phyloP scores from a whole-genome alignment of 306 rosid genomes.

The Spatholobus suberectus region DNA sequence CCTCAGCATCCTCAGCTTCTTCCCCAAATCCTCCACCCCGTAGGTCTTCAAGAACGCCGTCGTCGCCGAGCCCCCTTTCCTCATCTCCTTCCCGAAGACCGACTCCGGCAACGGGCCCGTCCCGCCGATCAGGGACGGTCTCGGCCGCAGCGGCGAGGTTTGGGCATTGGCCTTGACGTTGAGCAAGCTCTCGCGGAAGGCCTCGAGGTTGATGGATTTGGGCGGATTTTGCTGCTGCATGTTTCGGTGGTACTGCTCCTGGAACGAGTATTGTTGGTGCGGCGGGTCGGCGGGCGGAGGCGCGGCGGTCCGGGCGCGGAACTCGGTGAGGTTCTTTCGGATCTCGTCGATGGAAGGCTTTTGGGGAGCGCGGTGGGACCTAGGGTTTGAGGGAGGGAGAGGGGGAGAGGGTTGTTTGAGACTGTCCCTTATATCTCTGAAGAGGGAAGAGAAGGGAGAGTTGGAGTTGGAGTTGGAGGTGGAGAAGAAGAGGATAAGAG shows the following conservation, averaged over 20 bases:
- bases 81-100: conserved; percentile 52
- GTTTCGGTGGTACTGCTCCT: too few relatives aligned
- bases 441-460: conserved; percentile 42
- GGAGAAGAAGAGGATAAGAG: conserved; percentile 50
- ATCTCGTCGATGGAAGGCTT: conserved; percentile 35
- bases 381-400: too few relatives aligned
- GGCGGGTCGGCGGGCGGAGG: too few relatives aligned
- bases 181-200: background rate
- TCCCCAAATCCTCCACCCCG: conserved; percentile 53
- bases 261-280: too few relatives aligned
- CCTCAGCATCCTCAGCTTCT: conserved; percentile 67
- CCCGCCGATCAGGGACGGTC: conserved; percentile 37
- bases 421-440: conserved; percentile 48
- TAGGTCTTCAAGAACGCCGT: conserved; percentile 50
- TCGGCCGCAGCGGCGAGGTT: too few relatives aligned
- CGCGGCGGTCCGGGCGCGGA: conserved; percentile 25
- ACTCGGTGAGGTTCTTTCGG: conserved; percentile 52
- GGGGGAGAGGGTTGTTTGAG: conserved; percentile 42
- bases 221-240: background rate
- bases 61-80: background rate
- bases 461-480: conserved; percentile 46
- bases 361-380: too few relatives aligned
- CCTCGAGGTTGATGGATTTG: accelerated
- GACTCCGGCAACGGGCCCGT: conserved; percentile 35
- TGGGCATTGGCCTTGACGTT: background rate